Base-by-base conservation (phyloP, 1,139 yeast species). In the Zygoascus meyerae region DNA sequence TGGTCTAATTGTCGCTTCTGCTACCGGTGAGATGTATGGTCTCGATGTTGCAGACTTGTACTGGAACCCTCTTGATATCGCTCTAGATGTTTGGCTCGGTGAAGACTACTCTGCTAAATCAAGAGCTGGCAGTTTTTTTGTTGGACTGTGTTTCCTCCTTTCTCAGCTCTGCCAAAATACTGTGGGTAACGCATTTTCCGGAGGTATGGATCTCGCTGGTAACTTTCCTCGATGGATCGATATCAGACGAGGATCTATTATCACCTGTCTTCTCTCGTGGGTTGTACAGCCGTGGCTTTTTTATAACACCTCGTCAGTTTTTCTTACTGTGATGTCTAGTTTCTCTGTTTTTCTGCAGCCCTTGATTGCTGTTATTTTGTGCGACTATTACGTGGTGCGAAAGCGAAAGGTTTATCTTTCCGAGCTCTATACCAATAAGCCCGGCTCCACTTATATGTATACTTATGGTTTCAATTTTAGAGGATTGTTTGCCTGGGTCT, bases 131-230 rank as follows among this genome's bases (percentile, higher is more conserved):
- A 64, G 72, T 2, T 73, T 73, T 54, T 73, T 76, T 54, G 65
- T 71, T 49, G 71, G 74, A 30, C 56, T 72, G 8, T 64, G 73
- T 3, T 73, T 75, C 57, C 62, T 68, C 15, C 53, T 70, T 40
- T 74, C 77, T 6, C 77, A 73, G 53, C 60, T 75, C 14, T 71
- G 74, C 44, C 69, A 74, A 44, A 75, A 75, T 41, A 67, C 70
- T 15, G 68, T 75, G 40, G 75, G 72, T 46, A 73, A 75, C 57
- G 78, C 75, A n/a, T 67, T 73, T 49, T 73, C 79, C 3, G 74
- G 75, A 49, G 79, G 80, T 39, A 74, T 74, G 69, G 79, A 75
- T 59, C 57, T 75, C 44, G 67, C 77, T 3, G 77, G 78, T 42
- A 53, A 74, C 12, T 60, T 70, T 34, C 79, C 80, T 28, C 67